A percentile compares a stretch with the other conserved stretches of the same genome.
These are phyloP conservation scores for Jimgerdemannia lactiflua DNA, from an alignment of 192 early-diverging fungal genomes.

Conservation along the genomic window DNA sequence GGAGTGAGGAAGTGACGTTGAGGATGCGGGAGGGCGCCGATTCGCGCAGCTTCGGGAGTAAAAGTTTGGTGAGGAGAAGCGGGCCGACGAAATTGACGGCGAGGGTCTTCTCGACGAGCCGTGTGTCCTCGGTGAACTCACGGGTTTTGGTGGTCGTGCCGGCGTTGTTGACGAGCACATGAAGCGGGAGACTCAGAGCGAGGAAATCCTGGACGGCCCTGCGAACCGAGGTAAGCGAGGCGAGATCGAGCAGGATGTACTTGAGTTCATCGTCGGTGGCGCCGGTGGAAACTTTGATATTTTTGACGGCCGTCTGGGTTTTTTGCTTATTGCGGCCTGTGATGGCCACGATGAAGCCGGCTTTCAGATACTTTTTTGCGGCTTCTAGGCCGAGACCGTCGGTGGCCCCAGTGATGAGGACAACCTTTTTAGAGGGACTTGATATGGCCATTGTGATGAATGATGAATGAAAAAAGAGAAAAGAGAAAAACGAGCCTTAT, in stretches of 20 bases:
- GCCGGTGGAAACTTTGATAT: neutral
- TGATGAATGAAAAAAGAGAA: no score
- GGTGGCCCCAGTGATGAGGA: constrained; percentile 10
- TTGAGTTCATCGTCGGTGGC: no score
- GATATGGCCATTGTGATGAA: no score
- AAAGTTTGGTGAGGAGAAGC: constrained; percentile 8
- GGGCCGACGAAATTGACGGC: constrained; percentile 14
- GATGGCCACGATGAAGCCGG: neutral
- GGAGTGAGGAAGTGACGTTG: neutral
- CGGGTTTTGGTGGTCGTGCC: neutral
- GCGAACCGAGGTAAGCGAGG: constrained; percentile 5
- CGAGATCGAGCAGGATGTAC: neutral
- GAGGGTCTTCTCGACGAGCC: constrained; percentile 7
- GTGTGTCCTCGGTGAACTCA: constrained; percentile 8
- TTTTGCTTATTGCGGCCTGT: constrained; percentile 6
- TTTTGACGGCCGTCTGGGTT: neutral
- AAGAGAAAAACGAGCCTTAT: no score
- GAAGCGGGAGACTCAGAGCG: constrained; percentile 6
- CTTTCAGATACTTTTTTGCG: constrained; percentile 10
- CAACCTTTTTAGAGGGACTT: neutral
- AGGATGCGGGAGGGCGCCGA: neutral
- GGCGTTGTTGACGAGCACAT: constrained; percentile 12
- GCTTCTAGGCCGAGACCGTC: constrained; percentile 13
- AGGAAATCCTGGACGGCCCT: constrained; percentile 2
- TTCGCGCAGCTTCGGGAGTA: constrained; percentile 9